These are phyloP conservation scores for Boletus reticulatus DNA, from an alignment of 768 basidiomycete genomes.

Conservation along the genomic window DNA sequence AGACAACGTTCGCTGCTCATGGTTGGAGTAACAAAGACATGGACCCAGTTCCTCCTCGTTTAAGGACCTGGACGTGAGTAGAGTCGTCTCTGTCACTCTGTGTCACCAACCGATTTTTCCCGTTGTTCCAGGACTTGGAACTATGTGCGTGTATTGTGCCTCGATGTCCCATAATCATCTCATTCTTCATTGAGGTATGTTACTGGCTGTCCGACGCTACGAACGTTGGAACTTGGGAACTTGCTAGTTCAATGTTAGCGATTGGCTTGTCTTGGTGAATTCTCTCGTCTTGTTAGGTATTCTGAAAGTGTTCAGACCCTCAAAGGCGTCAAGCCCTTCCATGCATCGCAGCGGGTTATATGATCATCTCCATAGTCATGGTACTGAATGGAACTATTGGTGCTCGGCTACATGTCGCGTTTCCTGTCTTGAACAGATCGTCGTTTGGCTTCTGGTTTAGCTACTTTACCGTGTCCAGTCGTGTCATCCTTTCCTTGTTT, in stretches of 20 bases:
- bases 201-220: constrained; percentile 30
- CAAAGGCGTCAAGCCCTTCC: constrained; percentile 61
- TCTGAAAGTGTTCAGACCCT: background rate
- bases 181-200: constrained; percentile 20
- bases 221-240: constrained; percentile 42
- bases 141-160: constrained; percentile 53
- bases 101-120: background rate
- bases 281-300: background rate
- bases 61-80: constrained; percentile 57
- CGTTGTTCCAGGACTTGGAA: constrained; percentile 43
- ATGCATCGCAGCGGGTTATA: constrained; percentile 70
- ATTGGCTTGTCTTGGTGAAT: constrained; percentile 66
- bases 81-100: background rate
- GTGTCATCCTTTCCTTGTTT: constrained; percentile 73
- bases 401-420: constrained; percentile 73
- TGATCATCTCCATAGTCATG: constrained; percentile 70
- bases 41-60: constrained; percentile 63
- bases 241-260: constrained; percentile 74
- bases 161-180: constrained; percentile 22
- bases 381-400: constrained; percentile 78
- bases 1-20: constrained; percentile 55
- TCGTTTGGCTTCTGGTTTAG: constrained; percentile 90
- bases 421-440: constrained; percentile 76
- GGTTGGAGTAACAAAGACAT: constrained; percentile 75
- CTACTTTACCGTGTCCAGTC: constrained; percentile 80